Conservation (phyloP, 768 basidiomycete species). For the Lactifluus volemus region DNA sequence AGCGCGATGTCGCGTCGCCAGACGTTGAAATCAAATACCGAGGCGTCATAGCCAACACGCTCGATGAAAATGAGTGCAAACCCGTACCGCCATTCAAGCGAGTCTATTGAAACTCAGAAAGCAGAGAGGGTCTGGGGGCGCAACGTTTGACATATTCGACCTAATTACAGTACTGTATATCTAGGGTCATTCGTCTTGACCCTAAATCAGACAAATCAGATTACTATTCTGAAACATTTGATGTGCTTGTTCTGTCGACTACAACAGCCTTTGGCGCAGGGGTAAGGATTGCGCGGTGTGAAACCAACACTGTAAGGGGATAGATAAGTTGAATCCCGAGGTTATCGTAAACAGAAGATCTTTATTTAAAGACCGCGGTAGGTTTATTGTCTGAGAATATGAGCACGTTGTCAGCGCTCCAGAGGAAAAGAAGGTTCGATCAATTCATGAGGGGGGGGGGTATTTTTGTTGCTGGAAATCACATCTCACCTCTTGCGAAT, state of each 20-base stretch:
- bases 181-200: background rate
- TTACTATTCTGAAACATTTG: background rate
- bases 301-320: no score
- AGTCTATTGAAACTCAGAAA: conserved; percentile 51
- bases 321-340: no score
- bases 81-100: conserved; percentile 96
- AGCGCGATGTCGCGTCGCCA: conserved; percentile 62
- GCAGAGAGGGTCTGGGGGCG: background rate
- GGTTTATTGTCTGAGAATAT: no score
- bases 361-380: no score
- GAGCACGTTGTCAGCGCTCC: no score
- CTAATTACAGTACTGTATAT: background rate
- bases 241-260: background rate
- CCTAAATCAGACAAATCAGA: background rate
- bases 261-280: background rate
- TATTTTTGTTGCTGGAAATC: no score
- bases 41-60: conserved; percentile 70
- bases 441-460: no score
- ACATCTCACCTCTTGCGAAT: no score
- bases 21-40: conserved; percentile 90
- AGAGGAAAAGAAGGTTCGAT: no score
- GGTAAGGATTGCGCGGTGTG: background rate
- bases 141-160: background rate
- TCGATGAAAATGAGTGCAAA: conserved; percentile 97
- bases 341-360: no score